These are phyloP conservation scores for Claviceps quebecensis DNA, from an alignment of 2,329 filamentous ascomycete genomes.

Conservation along the genomic window DNA sequence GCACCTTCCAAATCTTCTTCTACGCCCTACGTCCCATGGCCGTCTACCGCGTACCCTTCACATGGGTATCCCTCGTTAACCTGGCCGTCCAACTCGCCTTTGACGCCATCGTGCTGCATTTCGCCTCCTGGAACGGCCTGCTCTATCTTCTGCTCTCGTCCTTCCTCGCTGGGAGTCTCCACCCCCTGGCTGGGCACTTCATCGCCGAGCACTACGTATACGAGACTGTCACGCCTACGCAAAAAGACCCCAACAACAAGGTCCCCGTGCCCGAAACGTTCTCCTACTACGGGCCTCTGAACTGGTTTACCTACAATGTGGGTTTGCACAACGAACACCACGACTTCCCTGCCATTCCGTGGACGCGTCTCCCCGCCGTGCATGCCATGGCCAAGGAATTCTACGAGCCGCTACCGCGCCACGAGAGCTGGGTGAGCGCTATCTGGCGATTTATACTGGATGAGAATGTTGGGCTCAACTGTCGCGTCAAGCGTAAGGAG, in stretches of 20 bases:
- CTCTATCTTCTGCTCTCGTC: conserved; percentile 78
- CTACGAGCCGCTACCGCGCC: conserved; percentile 73
- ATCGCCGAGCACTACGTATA: conserved; percentile 96
- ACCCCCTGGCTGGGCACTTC: conserved; percentile 93
- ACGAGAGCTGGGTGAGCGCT: conserved; percentile 82
- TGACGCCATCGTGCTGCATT: conserved; percentile 53
- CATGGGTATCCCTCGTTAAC: conserved; percentile 72
- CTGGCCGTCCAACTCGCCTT: conserved; percentile 63
- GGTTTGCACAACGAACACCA: conserved; percentile 98
- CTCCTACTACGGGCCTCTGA: conserved; percentile 89
- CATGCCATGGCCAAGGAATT: conserved; percentile 78
- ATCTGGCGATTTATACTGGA: conserved; percentile 95
- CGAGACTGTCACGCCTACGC: conserved; percentile 42
- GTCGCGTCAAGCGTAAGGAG: conserved; percentile 81
- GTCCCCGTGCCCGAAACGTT: conserved; percentile 81
- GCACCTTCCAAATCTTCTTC: conserved; percentile 98
- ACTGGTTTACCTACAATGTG: conserved; percentile 91
- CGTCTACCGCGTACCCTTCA: conserved; percentile 80
- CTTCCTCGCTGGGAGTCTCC: conserved; percentile 85
- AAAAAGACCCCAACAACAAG: conserved; percentile 42
- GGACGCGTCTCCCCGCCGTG: conserved; percentile 70
- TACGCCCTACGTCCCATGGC: conserved; percentile 94
- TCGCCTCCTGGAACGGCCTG: conserved; percentile 49
- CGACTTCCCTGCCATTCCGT: conserved; percentile 93
- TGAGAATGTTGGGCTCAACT: conserved; percentile 76